Evolutionary conservation across 257 asterid genomes (phyloP), one percentile per base, ranked within the genome.

Genomic region (Salvia splendens): DNA sequence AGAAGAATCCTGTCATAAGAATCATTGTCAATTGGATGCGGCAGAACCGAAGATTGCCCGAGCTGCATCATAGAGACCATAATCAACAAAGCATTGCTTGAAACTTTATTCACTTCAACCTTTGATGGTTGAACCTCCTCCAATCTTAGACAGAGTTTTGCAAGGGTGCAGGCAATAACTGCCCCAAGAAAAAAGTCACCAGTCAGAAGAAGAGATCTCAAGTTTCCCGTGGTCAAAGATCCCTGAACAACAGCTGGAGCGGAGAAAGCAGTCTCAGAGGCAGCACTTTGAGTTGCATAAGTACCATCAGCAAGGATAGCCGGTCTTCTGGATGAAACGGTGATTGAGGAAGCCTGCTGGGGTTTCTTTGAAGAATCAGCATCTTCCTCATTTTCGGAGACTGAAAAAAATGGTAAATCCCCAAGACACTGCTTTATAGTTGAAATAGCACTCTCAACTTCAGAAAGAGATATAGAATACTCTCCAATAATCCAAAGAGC

Each of bases 401-500:
- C 69, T 1, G 95, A 91, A 75, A 78, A 91, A 75, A 91, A 91
- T 5, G 98, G 98, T 46, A 91, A 78, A 54, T 89, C 96, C 12
- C 98, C 98, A 70, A 91, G 95, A 74, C 98, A 91, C 85, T 91
- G 98, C 75, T 91, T 91, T 61, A 91, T 85, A 49, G 96, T 87
- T 72, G 95, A 78, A 75, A 89, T 78, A 53, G 86, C 95, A 73
- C 88, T 85, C 80, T 89, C 98, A 74, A 89, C 92, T 83, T 92
- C 98, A 75, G 96, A 87, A 36, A 87, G 95, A 32, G 96, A 92
- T 32, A 82, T 67, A 61, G 92, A 89, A 77, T 92, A 92, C 77
- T 92, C 98, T 70, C 95, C 96, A 72, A 92, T 81, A 62, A 92
- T 92, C 98, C 98, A 92, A 78, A 92, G 95, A 68, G 95, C 98